Base-by-base conservation (phyloP, 495 filamentous ascomycete genomes). In the Pyrenopolyporus hunteri region DNA sequence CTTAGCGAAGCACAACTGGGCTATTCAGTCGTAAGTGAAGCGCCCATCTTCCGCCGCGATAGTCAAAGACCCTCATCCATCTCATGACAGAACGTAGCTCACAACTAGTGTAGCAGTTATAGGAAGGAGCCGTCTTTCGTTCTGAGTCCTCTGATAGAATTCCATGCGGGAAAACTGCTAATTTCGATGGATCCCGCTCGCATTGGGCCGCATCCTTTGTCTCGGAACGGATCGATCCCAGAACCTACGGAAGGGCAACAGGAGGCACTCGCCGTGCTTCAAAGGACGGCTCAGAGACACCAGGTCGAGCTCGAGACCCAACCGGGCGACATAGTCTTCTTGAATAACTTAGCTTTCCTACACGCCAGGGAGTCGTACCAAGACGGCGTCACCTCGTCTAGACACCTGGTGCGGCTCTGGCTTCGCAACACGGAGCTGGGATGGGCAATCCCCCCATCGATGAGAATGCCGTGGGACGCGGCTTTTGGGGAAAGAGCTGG, bases 321-420 rank as follows among this genome's bases (percentile, higher is more conserved):
- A 44, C 72, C 74, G 5, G 87, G 85, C 0, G 86, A 90, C 67
- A 74, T 89, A 11, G 70, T 85, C 32, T 84, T 86, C 57, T 74
- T 87, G 57, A 87, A 89, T 63, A 89, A 90, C 52, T 73, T 85
- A 20, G 74, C 74, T 4, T 66, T 86, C 5, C 77, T 89, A 45
- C 87, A 90, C 69, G 82, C 76, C 13, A 75, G 83, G 1, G 77
- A 80, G 28, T 59, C 73, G 2, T 85, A 83, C 57, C 43, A 67
- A 26, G 80, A 84, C 55, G 47, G 63, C 2, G 40, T 45, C 10
- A 45, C 49, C 11, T 68, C 44, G 11, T 72, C 47, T 10, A 73
- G 82, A 26, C 82, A 84, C 54, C 60, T 84, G 7, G 76, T 83
- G 5, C 72, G 82, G 7, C 68, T 84, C 6, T 84, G 80, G 81